Evolutionary conservation across 306 rosid genomes (phyloP).

Genomic region (Rosa chinensis): DNA sequence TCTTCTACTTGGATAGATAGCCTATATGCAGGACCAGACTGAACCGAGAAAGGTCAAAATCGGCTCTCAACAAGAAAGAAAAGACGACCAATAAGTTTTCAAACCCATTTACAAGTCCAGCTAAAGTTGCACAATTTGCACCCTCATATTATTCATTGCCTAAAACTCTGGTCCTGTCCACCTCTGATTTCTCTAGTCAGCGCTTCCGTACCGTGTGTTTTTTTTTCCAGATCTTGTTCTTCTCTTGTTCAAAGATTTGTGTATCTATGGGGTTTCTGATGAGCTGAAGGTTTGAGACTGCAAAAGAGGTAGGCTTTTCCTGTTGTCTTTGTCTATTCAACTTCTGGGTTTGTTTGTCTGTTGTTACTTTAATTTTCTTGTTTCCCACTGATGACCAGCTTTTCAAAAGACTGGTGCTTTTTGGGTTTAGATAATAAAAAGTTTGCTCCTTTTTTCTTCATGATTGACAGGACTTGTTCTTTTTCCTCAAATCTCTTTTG

Average conservation of each 20-base stretch:
- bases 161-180: not conserved
- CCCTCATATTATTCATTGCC: not conserved
- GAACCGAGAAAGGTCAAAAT: not conserved
- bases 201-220: not conserved
- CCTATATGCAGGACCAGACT: not conserved
- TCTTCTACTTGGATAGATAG: not conserved
- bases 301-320: not conserved
- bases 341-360: not conserved
- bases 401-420: slow-evolving; percentile 6
- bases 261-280: not conserved
- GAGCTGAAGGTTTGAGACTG: not conserved
- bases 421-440: not conserved
- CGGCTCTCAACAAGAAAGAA: not conserved
- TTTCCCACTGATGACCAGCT: slow-evolving; percentile 2
- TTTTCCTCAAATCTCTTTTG: not conserved
- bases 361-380: not conserved
- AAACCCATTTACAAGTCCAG: not conserved
- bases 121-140: not conserved
- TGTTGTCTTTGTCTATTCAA: not conserved
- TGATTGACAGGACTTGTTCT: slow-evolving; percentile 12
- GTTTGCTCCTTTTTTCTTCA: not conserved
- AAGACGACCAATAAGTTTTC: not conserved
- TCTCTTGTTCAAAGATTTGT: not conserved
- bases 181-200: not conserved
- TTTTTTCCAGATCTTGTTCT: not conserved